Evolutionary conservation across 805 yeast genomes (phyloP), one percentile per base, ranked within the genome.

Genomic region (Wickerhamiella shivajii): DNA sequence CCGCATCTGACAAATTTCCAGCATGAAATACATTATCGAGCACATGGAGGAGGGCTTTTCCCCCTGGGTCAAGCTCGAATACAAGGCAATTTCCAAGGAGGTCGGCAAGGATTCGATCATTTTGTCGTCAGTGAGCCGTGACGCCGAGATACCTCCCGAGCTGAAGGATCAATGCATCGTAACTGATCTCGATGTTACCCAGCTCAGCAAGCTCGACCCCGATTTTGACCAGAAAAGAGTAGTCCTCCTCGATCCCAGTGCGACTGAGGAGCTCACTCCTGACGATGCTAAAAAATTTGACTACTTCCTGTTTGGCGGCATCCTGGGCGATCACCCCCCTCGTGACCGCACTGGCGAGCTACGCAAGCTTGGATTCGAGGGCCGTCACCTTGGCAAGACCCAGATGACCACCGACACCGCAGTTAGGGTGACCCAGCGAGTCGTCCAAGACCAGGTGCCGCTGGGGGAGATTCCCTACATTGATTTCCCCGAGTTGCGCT

Each of bases 361-460:
- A 40, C 68, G 93, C 48, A 77, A 78, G 47, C 75, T 84, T 45
- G 93, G 94, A 0, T 75, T 84, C 49, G 72, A 69, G 1, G 94
- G 96, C 6, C 74, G 90, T 59, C 68, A 94, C 52, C 63, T 87
- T 34, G 97, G 95, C 2, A 68, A 63, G 33, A 68, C 77, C 44
- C 98, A 87, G 53, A 90, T 87, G 97, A 83, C 97, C 12, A 87
- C 98, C 0, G 98, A 87, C 52, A 87, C 98, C 1, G 97, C 97
- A 0, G 77, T 90, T 21, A 70, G 98, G 55, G 83, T 93, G 13
- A 83, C 96, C 1, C 84, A 83, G 47, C 51, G 67, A 28, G 85
- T 87, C 18, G 60, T 81, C n/a, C 71, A 74, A 38, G 66, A 68
- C 27, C 58, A 64, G 34, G 60, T 42, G 27, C 51, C 55, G 16